Base-by-base conservation (phyloP, 2,329 filamentous ascomycete species). In the Aotearoamyces nothofagi region DNA sequence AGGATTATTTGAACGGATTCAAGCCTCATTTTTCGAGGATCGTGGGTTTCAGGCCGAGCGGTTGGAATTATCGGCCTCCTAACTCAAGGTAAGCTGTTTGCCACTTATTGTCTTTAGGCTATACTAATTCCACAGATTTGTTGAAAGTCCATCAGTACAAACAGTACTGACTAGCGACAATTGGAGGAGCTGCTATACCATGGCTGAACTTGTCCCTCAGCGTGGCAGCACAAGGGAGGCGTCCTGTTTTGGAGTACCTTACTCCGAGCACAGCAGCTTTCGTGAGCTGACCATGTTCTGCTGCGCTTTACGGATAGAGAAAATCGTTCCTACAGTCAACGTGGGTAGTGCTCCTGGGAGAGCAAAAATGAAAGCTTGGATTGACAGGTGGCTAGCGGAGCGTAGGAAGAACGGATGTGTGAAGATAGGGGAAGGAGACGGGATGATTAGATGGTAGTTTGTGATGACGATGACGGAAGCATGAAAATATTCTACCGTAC, bases 261-360 rank as follows among this genome's bases (percentile, higher is more conserved):
- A 98, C 50, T 86, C 78, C 29, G 90, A 98, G 56, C 90, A 98
- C 51, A 90, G 80, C 51, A 92, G 81, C 36, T 98, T 98, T 48
- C 66, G 87, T 22, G 90, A 98, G 58, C 54, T 98, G 47, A 87
- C 83, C 1, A 77, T 96, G 67, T 98, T 98, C 48, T 70, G 87
- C 41, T 90, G 90, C 62, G 70, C 77, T 12, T 51, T 98, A 50
- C 61, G 80, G 32, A 92, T 98, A 39, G 84, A 87, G 38, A 81
- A 77, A 53, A 69, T 98, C 5, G 78, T 98, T 10, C 90, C 90
- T 0, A 98, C 90, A 0, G 90, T 98, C 3, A 96, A 98, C 33
- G 66, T 77, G 1, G 70, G 69, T 2, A 73, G 63, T 43, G 69
- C 72, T 34, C 51, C 55, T 30, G 58, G 61, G 3, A 52, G 71